Evolutionary conservation across 23 red algal genomes (phyloP).

Genomic region (Gracilaria gracilis): DNA sequence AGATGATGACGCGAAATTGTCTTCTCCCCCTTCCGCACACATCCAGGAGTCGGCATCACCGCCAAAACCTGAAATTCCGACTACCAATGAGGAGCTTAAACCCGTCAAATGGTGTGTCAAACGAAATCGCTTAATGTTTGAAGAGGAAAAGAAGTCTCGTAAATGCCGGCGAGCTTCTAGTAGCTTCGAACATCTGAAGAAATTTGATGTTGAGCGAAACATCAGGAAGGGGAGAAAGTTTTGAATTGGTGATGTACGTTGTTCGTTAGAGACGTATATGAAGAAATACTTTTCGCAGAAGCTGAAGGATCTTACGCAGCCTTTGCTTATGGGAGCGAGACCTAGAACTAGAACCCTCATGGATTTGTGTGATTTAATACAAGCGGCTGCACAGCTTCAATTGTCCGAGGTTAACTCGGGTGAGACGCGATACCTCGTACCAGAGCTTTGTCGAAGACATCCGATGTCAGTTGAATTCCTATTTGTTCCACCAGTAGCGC

Average conservation of each 20-base stretch:
- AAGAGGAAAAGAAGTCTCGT: neutral
- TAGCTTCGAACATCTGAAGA: neutral
- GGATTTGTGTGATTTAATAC: slow-evolving; percentile 37
- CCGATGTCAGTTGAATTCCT: slow-evolving; percentile 35
- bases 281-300: slow-evolving; percentile 10
- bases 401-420: slow-evolving; percentile 6
- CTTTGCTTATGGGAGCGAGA: slow-evolving; percentile 31
- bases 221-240: slow-evolving; percentile 46
- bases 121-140: neutral
- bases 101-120: slow-evolving; percentile 36
- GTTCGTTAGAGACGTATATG: slow-evolving; percentile 52
- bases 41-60: too few relatives aligned
- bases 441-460: slow-evolving; percentile 45
- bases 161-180: neutral
- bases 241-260: slow-evolving; percentile 49
- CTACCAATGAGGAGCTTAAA: neutral
- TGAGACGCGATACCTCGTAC: slow-evolving; percentile 29
- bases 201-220: slow-evolving; percentile 55
- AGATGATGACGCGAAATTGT: too few relatives aligned
- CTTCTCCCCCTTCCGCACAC: too few relatives aligned
- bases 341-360: slow-evolving; percentile 22
- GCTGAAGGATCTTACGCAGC: slow-evolving; percentile 48
- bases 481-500: slow-evolving; percentile 52
- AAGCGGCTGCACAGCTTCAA: slow-evolving; percentile 9
- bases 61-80: neutral